These are phyloP conservation scores for Azolla pinnata DNA, from an alignment of 75 land plant species.

Conservation along the genomic window DNA sequence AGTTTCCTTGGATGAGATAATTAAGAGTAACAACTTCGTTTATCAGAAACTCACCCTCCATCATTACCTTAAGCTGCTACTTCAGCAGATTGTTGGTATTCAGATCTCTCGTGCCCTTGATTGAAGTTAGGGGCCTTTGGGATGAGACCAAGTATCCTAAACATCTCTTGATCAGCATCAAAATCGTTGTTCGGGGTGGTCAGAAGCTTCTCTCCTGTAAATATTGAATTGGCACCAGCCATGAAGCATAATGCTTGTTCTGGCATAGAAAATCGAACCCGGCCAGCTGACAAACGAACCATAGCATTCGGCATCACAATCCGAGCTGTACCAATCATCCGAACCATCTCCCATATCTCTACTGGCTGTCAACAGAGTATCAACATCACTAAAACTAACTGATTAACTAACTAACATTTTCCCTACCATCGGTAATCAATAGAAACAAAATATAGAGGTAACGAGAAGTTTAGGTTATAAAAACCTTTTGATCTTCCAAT, in stretches of 20 bases:
- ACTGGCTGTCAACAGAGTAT: conserved; percentile 94
- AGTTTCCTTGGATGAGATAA: too few relatives aligned
- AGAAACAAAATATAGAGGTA: too few relatives aligned
- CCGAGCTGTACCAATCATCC: conserved; percentile 97
- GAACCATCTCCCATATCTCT: conserved; percentile 99
- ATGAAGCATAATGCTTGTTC: conserved; percentile 96
- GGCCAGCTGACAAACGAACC: conserved; percentile 95
- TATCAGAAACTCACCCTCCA: too few relatives aligned
- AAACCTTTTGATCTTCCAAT: conserved; percentile 93
- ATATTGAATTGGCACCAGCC: conserved; percentile 97
- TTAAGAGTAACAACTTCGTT: too few relatives aligned
- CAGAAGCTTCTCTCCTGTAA: conserved; percentile 92
- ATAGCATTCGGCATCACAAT: conserved; percentile 97
- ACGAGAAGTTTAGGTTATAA: neutral
- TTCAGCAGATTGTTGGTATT: too few relatives aligned
- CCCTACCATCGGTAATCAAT: too few relatives aligned
- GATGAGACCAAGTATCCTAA: conserved; percentile 73
- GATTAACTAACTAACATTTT: too few relatives aligned
- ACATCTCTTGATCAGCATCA: conserved; percentile 90
- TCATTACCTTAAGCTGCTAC: neutral
- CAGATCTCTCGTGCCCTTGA: conserved; percentile 19
- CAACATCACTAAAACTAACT: too few relatives aligned
- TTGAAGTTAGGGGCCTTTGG: conserved; percentile 76
- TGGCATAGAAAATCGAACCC: conserved; percentile 82
- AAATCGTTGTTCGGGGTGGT: conserved; percentile 94